These are phyloP conservation scores for Platanthera zijinensis DNA, from an alignment of 106 monocot genomes.

Conservation along the genomic window DNA sequence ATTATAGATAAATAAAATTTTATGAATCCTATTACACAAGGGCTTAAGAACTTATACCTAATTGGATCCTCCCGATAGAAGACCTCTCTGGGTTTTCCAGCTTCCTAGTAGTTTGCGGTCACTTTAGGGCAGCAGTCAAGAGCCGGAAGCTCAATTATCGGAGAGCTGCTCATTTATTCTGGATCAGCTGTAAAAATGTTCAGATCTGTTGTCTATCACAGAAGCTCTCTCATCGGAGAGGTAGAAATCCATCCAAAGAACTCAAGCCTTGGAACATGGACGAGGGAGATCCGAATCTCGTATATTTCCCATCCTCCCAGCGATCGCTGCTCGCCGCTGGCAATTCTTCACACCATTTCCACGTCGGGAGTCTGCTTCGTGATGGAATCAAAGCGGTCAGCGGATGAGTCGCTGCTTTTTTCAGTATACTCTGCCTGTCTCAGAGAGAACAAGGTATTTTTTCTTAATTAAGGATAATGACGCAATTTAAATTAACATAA, in stretches of 20 bases:
- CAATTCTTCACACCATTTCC: constrained; percentile 79
- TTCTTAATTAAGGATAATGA: not conserved
- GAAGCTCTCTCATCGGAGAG: constrained; percentile 57
- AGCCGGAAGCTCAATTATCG: not conserved
- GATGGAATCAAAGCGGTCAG: constrained; percentile 59
- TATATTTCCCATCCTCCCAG: constrained; percentile 18
- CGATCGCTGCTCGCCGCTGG: constrained; percentile 24
- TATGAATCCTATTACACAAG: not conserved
- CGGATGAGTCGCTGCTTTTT: constrained; percentile 42
- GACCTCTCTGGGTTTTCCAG: constrained; percentile 5
- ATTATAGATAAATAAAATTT: not conserved
- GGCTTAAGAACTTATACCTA: not conserved
- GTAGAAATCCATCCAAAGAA: constrained; percentile 55
- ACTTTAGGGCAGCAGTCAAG: not conserved
- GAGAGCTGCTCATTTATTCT: constrained; percentile 2
- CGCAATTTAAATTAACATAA: not conserved
- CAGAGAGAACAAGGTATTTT: constrained; percentile 92
- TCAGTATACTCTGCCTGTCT: constrained; percentile 64
- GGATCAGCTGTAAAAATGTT: constrained; percentile 36
- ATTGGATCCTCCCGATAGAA: not conserved
- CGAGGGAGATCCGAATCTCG: constrained; percentile 25
- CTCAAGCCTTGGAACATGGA: constrained; percentile 10
- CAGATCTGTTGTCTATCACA: constrained; percentile 64
- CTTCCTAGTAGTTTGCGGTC: not conserved
- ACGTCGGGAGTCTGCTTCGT: constrained; percentile 54